phyloP scores from a whole-genome alignment of 306 rosid genomes.

The Vigna mungo region DNA sequence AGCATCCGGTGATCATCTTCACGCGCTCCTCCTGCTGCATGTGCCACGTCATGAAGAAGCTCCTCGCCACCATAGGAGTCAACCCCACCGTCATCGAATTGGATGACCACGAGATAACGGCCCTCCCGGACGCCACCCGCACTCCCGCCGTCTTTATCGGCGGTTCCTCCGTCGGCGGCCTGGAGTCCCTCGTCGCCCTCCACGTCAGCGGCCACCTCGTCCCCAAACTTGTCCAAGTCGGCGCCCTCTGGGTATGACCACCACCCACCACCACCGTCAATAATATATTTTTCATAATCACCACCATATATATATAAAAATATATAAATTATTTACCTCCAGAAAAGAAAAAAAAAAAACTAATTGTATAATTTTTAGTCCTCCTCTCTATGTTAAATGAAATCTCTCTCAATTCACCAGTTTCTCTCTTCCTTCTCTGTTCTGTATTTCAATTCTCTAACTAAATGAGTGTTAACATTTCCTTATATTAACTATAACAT shows the following conservation, averaged over 20 bases:
- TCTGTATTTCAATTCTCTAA: neutral
- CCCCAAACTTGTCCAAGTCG: conserved; percentile 88
- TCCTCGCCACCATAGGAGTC: conserved; percentile 85
- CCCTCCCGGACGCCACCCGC: conserved; percentile 53
- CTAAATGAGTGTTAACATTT: neutral
- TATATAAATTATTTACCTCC: neutral
- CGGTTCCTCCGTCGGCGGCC: conserved; percentile 76
- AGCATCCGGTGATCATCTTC: conserved; percentile 92
- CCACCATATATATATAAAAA: conserved; percentile 20
- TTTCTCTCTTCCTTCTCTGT: neutral
- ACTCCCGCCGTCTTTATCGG: conserved; percentile 86
- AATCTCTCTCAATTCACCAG: neutral
- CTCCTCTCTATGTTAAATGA: conserved; percentile 6
- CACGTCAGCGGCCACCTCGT: conserved; percentile 93
- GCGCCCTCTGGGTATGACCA: conserved; percentile 78
- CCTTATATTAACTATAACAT: no score
- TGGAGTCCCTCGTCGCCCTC: conserved; percentile 95
- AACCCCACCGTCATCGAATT: conserved; percentile 96
- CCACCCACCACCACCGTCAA: neutral
- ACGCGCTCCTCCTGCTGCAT: conserved; percentile 91
- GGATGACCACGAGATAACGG: conserved; percentile 87
- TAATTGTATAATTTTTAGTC: conserved; percentile 52
- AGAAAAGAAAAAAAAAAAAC: neutral
- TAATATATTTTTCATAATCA: neutral
- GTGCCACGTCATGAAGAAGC: conserved; percentile 99